These are phyloP conservation scores for Ceraceosorus bombacis DNA, from an alignment of 1,284 basidiomycete species.

Conservation along the genomic window DNA sequence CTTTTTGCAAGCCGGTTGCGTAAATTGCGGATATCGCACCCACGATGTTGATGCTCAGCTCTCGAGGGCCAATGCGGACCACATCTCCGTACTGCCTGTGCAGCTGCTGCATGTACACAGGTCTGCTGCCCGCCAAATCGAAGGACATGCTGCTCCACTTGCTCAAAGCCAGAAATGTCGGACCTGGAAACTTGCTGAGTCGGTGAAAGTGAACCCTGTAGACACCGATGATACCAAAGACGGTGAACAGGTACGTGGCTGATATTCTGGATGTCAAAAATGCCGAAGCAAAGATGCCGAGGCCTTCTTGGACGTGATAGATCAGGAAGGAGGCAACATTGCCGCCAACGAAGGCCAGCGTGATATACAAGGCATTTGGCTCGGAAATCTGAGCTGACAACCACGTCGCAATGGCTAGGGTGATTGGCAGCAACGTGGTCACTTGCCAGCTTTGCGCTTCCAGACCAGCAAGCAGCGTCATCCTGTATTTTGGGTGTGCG, in stretches of 20 bases:
- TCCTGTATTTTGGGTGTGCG: no score
- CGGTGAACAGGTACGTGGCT: neutral
- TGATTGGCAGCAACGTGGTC: no score
- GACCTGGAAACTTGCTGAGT: conserved; percentile 18
- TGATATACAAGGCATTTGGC: no score
- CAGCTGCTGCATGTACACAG: conserved; percentile 10
- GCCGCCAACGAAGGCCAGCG: no score
- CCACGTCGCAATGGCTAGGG: no score
- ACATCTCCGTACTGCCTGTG: conserved; percentile 22
- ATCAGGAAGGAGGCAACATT: no score
- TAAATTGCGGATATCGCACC: conserved; percentile 15
- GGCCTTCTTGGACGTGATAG: no score
- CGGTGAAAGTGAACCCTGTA: conserved; percentile 25
- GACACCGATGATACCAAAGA: conserved; percentile 16
- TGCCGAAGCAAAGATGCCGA: no score
- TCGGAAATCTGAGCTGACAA: no score
- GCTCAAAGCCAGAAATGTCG: conserved; percentile 13
- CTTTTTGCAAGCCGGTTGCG: conserved; percentile 17
- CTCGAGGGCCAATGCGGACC: conserved; percentile 22
- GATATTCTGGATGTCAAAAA: no score
- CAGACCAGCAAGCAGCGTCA: no score
- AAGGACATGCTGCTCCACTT: conserved; percentile 18
- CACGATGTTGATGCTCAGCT: conserved; percentile 22
- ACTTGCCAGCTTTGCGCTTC: no score
- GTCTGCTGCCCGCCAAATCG: conserved; percentile 17